Base-by-base conservation (phyloP, 2,329 filamentous ascomycete species). In the Leptographium galeiforme region DNA sequence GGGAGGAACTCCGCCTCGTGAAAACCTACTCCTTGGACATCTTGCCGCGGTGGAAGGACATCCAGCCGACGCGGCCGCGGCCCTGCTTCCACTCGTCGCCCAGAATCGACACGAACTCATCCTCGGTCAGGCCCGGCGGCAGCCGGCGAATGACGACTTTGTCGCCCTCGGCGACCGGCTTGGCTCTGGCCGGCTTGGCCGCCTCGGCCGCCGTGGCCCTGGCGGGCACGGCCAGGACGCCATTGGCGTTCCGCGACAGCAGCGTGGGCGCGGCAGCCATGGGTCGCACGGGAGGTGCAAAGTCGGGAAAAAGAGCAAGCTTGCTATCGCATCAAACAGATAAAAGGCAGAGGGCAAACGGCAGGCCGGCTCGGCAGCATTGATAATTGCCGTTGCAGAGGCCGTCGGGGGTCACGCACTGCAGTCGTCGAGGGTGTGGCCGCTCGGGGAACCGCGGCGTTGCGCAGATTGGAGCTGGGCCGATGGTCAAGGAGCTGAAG, bases 141-240 rank as follows among this genome's bases (percentile, higher is more conserved):
- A 98, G 77, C 54, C 91, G 80, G 51, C 94, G 82, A 53, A 96
- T 75, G 30, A 94, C 75, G 13, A 95, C 76, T 72, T 97, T 97
- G 63, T 94, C 78, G 55, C 87, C 85, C 54, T 82, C 77, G 18
- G 74, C 67, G 2, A 77, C 66, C 4, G 70, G 61, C 59, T 77
- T 75, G 36, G 71, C 67, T 66, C 75, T 82, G 48, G 69, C 62
- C 4, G 71, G 58, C 54, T 66, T 69, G 7, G 67, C 58, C 34
- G 68, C 55, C 46, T 72, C 67, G 40, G 66, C 61, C n/a, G 69
- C 62, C 2, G 72, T 70, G 44, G 73, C 70, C 25, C 70, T 66
- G 11, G 69, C 67, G 45, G 71, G 67, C 48, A 78, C 72, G 45
- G 77, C 70, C 38, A 79, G 66, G 11, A 79, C 69, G 32, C 79